Base-by-base conservation (phyloP, 306 rosid species). In the Oxytropis ochrocephala region DNA sequence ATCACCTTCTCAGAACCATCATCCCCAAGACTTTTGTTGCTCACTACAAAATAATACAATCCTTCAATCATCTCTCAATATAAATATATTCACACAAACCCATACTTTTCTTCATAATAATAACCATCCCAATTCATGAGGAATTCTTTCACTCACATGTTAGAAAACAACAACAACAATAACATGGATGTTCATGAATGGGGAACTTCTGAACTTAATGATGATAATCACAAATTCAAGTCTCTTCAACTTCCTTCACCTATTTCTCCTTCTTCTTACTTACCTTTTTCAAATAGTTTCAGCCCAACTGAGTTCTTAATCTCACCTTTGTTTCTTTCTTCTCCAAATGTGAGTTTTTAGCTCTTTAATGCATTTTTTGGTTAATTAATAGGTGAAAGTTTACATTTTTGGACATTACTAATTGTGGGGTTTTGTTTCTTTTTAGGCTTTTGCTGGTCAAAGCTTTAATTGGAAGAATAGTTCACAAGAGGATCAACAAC, bases 221-320 rank as follows among this genome's bases (percentile, higher is more conserved):
- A 9, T 46, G 69, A 81, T 46, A 35, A 80, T 10, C 35, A 68
- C 0, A 87, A 82, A 32, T 88, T 94, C 80, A 94, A 80, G 77
- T 77, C 95, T 30, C 67, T 69, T 55, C 88, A 76, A 73, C 96
- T 96, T 10, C 79, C 91, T 11, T 48, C 81, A 16, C 82, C 85
- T 12, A 35, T 77, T 29, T 81, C 89, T 27, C 90, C 92, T 53
- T 88, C 97, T 76, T 84, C 94, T 38, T 87, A 67, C 62, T 75
- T 82, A 11, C 16, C 30, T n/a, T 61, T 64, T 41, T 61, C 95
- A 4, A 47, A 79, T 69, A 73, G 67, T 39, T 86, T 88, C 14
- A 87, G 87, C 76, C 92, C 97, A 0, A 33, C 86, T 72, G 95
- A 84, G 47, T 78, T 91, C 64, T 53, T 89, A 9, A 85, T 57